Conservation (phyloP, 176 grass and related monocot species). For the Raddia distichophylla region DNA sequence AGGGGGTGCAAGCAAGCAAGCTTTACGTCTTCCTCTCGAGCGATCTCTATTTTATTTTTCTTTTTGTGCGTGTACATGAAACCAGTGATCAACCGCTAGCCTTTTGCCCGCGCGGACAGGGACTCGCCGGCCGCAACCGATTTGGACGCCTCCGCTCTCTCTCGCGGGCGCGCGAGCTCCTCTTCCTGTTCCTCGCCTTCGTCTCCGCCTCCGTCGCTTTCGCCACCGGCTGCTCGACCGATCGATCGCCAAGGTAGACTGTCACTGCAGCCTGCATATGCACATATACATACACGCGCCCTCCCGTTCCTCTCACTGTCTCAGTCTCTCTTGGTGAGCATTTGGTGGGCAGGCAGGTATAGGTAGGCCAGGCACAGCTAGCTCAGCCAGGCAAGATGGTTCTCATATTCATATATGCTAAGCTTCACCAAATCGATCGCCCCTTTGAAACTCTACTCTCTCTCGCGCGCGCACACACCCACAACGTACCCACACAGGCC, state of each 20-base stretch:
- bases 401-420: too few relatives aligned
- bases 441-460: conserved; percentile 31
- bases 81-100: background rate
- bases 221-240: conserved; percentile 31
- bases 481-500: too few relatives aligned
- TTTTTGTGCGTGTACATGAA: conserved; percentile 43
- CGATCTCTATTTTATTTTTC: background rate
- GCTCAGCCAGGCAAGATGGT: conserved; percentile 15
- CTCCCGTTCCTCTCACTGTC: background rate
- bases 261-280: background rate
- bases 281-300: background rate
- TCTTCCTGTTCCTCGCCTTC: background rate
- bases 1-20: too few relatives aligned
- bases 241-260: background rate
- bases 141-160: conserved; percentile 45
- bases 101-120: conserved; percentile 31
- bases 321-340: background rate
- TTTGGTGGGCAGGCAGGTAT: conserved; percentile 32
- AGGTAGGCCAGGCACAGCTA: conserved; percentile 26
- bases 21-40: conserved; percentile 21
- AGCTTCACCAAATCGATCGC: background rate
- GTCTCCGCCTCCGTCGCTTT: conserved; percentile 38
- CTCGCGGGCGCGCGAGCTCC: background rate
- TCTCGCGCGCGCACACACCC: background rate
- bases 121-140: conserved; percentile 50